phyloP scores from a whole-genome alignment of 164 flowering plant genomes.

The Berberis thunbergii region DNA sequence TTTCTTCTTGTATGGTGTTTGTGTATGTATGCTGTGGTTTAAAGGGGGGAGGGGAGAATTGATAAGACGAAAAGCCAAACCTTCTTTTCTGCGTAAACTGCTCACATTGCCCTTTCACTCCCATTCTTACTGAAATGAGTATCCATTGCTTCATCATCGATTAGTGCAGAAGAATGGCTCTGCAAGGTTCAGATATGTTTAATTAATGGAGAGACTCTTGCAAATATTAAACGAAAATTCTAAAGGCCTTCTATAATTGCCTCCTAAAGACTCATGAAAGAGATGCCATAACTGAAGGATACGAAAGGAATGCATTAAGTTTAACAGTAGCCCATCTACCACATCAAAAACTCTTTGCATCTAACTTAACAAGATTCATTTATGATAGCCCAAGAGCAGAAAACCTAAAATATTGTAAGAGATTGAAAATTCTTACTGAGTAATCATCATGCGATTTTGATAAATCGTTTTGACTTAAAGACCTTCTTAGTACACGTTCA shows the following conservation, averaged over 20 bases:
- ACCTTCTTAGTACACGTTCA: slow-evolving; percentile 40
- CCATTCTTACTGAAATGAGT: slow-evolving; percentile 29
- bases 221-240: neutral
- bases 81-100: slow-evolving; percentile 67
- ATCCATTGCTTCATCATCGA: slow-evolving; percentile 81
- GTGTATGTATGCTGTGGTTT: too few relatives aligned
- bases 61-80: slow-evolving; percentile 15
- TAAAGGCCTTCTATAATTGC: too few relatives aligned
- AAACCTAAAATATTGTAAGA: neutral
- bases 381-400: neutral
- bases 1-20: too few relatives aligned
- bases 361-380: neutral
- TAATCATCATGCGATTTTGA: slow-evolving; percentile 47
- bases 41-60: too few relatives aligned
- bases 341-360: neutral
- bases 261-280: too few relatives aligned
- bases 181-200: slow-evolving; percentile 18
- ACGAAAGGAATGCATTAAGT: too few relatives aligned
- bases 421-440: slow-evolving; percentile 43
- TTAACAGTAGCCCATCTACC: too few relatives aligned
- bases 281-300: too few relatives aligned
- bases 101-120: slow-evolving; percentile 48
- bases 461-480: slow-evolving; percentile 63
- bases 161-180: slow-evolving; percentile 85
- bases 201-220: too few relatives aligned